Base-by-base conservation (phyloP, 768 basidiomycete species). In the Dacryopinax primogenitus region DNA sequence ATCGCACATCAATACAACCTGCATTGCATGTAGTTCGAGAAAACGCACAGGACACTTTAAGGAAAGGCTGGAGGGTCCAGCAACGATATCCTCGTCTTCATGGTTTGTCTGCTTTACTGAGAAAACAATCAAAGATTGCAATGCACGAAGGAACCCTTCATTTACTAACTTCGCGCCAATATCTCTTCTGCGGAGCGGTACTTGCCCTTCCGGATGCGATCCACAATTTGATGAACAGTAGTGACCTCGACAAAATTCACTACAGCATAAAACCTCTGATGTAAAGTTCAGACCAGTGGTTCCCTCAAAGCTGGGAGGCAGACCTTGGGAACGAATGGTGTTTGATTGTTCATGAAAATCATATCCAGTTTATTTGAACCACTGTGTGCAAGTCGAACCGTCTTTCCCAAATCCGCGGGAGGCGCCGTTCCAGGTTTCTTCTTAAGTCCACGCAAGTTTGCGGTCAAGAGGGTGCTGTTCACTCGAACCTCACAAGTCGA, bases 341-440 rank as follows among this genome's bases (percentile, higher is more conserved):
- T 86, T 68, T 88, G 86, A 68, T 88, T 92, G 70, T 93, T 93
- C 39, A 93, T 87, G 73, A 92, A 93, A 1, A 92, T 83, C 83
- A 93, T 89, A 69, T 93, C 91, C 16, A 93, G 77, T 37, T 84
- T 82, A 72, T 91, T 92, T 35, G 77, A 70, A 77, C 13, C 76
- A 67, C 63, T 79, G 76, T 78, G 77, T 37, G 77, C 76, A 34
- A 83, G 69, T 64, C 78, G 73, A 18, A 80, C 72, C 44, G 73
- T 69, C 68, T 73, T 78, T 32, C 78, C 77, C 63, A 85, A 73
- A 72, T 92, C 87, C 1, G 91, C 86, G 4, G 92, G 92, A n/a
- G 92, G 91, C 0, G 92, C 90, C 44, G 90, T 94, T 1, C 92
- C 92, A 32, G 91, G 88, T 70, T 90, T 93, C 79, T 96, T 96